Conservation (phyloP, 2,329 filamentous ascomycete genomes). For the Colletotrichum tofieldiae region DNA sequence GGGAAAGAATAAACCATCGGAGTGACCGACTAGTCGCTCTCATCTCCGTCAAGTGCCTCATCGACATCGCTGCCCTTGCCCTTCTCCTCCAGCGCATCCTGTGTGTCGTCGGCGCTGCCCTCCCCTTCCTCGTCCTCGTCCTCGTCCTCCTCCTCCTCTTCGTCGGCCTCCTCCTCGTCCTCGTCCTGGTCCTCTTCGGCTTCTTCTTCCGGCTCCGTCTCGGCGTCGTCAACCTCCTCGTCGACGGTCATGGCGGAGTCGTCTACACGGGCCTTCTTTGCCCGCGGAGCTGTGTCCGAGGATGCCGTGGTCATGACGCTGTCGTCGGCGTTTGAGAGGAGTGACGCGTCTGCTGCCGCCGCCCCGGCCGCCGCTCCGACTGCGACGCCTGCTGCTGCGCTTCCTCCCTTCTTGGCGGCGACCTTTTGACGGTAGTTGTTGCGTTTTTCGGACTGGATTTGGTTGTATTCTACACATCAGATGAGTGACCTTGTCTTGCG, state of each 20-base stretch:
- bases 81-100: slow-evolving; percentile 66
- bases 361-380: slow-evolving; percentile 54
- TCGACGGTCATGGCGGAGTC: slow-evolving; percentile 53
- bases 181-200: slow-evolving; percentile 65
- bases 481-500: slow-evolving; percentile 16
- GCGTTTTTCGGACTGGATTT: slow-evolving; percentile 81
- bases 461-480: slow-evolving; percentile 74
- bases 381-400: slow-evolving; percentile 43
- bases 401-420: slow-evolving; percentile 71
- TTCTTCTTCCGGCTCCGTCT: slow-evolving; percentile 61
- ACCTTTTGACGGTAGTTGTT: slow-evolving; percentile 81
- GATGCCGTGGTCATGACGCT: slow-evolving; percentile 51
- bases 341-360: slow-evolving; percentile 55
- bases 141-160: slow-evolving; percentile 61
- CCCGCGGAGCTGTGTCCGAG: slow-evolving; percentile 54
- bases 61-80: slow-evolving; percentile 68
- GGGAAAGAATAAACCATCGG: background rate
- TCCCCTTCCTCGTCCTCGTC: slow-evolving; percentile 69
- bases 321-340: slow-evolving; percentile 48
- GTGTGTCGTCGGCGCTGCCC: slow-evolving; percentile 68
- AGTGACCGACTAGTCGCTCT: slow-evolving; percentile 65
- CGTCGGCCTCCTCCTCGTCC: slow-evolving; percentile 59
- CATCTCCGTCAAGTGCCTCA: slow-evolving; percentile 75
- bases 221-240: slow-evolving; percentile 58
- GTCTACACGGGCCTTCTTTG: slow-evolving; percentile 65